Evolutionary conservation across 2,329 filamentous ascomycete species (phyloP).

Genomic region (Lizonia empirigonia): DNA sequence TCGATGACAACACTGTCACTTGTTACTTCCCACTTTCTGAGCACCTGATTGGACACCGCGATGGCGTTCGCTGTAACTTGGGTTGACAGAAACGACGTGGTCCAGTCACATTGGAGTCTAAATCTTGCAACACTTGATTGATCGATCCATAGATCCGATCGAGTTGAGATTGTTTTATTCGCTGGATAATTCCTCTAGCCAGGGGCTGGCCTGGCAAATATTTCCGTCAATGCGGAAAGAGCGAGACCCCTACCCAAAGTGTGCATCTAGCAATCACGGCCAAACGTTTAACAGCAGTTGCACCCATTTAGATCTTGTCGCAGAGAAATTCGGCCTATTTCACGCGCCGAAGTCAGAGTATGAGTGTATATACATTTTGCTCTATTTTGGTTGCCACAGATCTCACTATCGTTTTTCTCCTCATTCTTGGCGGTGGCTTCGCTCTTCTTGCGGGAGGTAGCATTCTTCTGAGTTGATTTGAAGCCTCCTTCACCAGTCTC

Average conservation of each 20-base stretch:
- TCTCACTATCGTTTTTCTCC: conserved; percentile 6
- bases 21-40: too few relatives aligned
- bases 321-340: too few relatives aligned
- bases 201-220: too few relatives aligned
- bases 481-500: conserved; percentile 5
- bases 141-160: too few relatives aligned
- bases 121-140: neutral
- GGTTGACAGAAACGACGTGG: conserved; percentile 4
- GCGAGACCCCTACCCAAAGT: neutral
- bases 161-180: too few relatives aligned
- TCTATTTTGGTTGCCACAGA: too few relatives aligned
- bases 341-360: too few relatives aligned
- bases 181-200: too few relatives aligned
- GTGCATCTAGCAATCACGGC: neutral
- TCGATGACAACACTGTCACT: too few relatives aligned
- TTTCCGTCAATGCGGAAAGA: neutral
- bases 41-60: conserved; percentile 18
- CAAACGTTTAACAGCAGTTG: too few relatives aligned
- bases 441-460: conserved; percentile 17
- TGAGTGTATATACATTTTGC: too few relatives aligned
- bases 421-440: conserved; percentile 11
- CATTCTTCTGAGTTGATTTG: conserved; percentile 24
- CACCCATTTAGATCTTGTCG: too few relatives aligned
- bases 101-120: neutral
- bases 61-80: conserved; percentile 8